Conservation (phyloP, 2,329 filamentous ascomycete species). For the Cordyceps cateniannulata region DNA sequence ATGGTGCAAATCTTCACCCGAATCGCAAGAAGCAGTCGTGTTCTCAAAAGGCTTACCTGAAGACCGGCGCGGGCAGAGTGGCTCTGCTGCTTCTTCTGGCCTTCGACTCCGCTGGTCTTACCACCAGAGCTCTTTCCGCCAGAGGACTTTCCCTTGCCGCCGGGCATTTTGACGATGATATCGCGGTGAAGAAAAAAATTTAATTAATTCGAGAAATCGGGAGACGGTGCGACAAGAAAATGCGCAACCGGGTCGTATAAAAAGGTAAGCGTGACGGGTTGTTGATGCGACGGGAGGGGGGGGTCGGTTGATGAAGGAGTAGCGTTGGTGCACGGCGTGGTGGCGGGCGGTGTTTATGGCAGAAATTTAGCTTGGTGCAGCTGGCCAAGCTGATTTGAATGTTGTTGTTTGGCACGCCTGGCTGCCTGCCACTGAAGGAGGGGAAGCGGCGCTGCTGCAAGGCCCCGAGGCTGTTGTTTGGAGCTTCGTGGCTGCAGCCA, state of each 20-base stretch:
- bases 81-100: constrained; percentile 83
- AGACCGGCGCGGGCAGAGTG: constrained; percentile 93
- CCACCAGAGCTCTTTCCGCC: constrained; percentile 84
- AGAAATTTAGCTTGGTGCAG: constrained; percentile 14
- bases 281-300: background rate
- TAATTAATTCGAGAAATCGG: background rate
- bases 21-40: background rate
- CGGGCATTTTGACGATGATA: constrained; percentile 51
- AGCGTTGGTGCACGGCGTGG: constrained; percentile 9
- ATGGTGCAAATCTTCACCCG: background rate
- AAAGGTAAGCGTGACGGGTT: background rate
- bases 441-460: constrained; percentile 1
- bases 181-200: constrained; percentile 7
- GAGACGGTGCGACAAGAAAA: background rate
- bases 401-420: constrained; percentile 11
- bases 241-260: background rate
- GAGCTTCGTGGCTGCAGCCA: background rate
- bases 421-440: background rate
- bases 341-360: constrained; percentile 14
- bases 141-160: constrained; percentile 89
- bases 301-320: constrained; percentile 10
- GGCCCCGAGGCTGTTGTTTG: constrained; percentile 8
- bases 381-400: constrained; percentile 10
- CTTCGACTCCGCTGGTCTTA: constrained; percentile 56
- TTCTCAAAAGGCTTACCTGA: constrained; percentile 61